Conservation (phyloP, 306 rosid genomes). For the Quercus variabilis region DNA sequence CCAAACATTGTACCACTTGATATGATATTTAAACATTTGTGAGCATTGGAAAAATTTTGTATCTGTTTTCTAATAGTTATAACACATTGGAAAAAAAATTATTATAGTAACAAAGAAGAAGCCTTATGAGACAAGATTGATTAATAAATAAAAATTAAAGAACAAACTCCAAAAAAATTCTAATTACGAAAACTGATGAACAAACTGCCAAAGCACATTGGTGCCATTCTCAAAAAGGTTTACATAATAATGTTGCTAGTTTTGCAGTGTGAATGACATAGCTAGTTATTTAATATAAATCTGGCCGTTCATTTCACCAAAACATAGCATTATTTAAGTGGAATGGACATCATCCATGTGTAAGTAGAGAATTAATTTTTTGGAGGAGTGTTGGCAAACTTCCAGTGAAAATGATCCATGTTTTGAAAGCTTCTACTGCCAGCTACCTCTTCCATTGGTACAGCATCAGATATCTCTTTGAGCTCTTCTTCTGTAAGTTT, state of each 20-base stretch:
- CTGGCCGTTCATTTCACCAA: background rate
- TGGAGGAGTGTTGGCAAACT: conserved; percentile 54
- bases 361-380: conserved; percentile 11
- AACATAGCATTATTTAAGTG: background rate
- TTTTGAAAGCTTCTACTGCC: conserved; percentile 26
- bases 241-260: too few species aligned
- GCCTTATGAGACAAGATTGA: too few species aligned
- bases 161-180: too few species aligned
- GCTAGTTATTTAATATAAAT: background rate
- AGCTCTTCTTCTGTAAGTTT: conserved; percentile 44
- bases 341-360: background rate
- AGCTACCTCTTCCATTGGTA: conserved; percentile 45
- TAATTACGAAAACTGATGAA: background rate
- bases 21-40: too few species aligned
- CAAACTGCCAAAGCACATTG: background rate
- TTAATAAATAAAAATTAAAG: too few species aligned
- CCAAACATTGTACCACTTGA: too few species aligned
- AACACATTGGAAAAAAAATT: too few species aligned
- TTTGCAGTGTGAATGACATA: too few species aligned
- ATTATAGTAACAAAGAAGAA: too few species aligned
- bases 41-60: too few species aligned
- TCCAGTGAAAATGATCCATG: conserved; percentile 23
- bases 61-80: too few species aligned
- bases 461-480: conserved; percentile 41
- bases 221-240: too few species aligned